phyloP scores from a whole-genome alignment of 176 grass and related monocot species.

The Oryza longistaminata region DNA sequence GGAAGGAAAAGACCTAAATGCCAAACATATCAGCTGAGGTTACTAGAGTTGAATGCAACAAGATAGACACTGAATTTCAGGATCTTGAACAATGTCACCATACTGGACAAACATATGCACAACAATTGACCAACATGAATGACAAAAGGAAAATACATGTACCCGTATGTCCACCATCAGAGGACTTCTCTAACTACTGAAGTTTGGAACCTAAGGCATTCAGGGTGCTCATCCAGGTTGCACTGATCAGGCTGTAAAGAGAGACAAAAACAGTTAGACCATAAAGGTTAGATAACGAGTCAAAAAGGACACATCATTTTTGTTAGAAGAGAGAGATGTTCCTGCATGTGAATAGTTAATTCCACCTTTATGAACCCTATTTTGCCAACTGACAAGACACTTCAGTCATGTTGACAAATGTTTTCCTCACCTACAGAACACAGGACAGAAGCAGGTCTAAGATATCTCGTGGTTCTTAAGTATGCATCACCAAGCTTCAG shows the following conservation, averaged over 20 bases:
- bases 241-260: conserved; percentile 7
- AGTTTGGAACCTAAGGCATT: conserved; percentile 12
- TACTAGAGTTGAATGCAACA: conserved; percentile 10
- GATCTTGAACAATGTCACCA: conserved; percentile 9
- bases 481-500: conserved; percentile 13
- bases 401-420: conserved; percentile 8
- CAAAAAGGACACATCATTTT: conserved; percentile 9
- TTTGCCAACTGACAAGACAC: conserved; percentile 22
- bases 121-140: conserved; percentile 1
- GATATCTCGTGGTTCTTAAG: not conserved
- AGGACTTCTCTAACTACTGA: conserved; percentile 3
- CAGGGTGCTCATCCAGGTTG: not conserved
- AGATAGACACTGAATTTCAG: conserved; percentile 9
- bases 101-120: conserved; percentile 18
- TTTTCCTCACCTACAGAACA: not conserved
- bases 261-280: conserved; percentile 13
- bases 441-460: not conserved
- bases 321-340: not conserved
- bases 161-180: conserved; percentile 26
- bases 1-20: not conserved
- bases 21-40: conserved; percentile 7
- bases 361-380: conserved; percentile 11
- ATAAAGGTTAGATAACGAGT: not conserved
- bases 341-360: not conserved
- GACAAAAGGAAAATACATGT: not conserved